Conservation (phyloP, 2,329 filamentous ascomycete genomes). For the Botrytis hyacinthi region DNA sequence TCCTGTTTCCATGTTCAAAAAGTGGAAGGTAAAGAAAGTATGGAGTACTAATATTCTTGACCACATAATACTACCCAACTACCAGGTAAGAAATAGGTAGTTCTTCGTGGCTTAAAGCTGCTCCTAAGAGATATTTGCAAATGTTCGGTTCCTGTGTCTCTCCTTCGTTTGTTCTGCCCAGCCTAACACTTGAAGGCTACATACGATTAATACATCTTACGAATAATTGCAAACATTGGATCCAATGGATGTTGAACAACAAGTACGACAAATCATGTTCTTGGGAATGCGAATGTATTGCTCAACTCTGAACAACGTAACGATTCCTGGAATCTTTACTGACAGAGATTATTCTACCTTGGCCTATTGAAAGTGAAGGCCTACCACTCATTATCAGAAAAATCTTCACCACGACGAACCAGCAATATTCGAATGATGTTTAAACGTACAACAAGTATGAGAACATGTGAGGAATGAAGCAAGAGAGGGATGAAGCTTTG, state of each 20-base stretch:
- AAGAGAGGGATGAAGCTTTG: not conserved
- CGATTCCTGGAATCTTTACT: not conserved
- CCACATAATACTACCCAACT: not conserved
- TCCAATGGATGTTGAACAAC: not conserved
- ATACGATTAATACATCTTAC: not conserved
- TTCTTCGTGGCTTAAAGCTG: not conserved
- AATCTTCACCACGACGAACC: not conserved
- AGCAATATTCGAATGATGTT: not conserved
- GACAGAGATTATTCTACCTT: not conserved
- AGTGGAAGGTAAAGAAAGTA: not conserved
- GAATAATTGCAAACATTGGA: not conserved
- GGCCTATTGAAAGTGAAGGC: not conserved
- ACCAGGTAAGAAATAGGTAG: not conserved
- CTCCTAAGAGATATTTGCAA: not conserved
- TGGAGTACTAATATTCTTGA: not conserved
- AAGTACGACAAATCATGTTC: not conserved
- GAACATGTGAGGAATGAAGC: not conserved
- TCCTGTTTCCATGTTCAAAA: not conserved
- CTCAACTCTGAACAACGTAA: not conserved
- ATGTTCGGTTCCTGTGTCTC: not conserved
- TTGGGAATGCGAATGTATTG: not conserved
- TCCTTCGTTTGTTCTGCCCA: not conserved
- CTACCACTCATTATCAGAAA: not conserved
- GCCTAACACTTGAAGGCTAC: not conserved
- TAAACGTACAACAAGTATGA: not conserved